These are phyloP conservation scores for Diaporthe eres DNA, from an alignment of 2,329 filamentous ascomycete species.

Conservation along the genomic window DNA sequence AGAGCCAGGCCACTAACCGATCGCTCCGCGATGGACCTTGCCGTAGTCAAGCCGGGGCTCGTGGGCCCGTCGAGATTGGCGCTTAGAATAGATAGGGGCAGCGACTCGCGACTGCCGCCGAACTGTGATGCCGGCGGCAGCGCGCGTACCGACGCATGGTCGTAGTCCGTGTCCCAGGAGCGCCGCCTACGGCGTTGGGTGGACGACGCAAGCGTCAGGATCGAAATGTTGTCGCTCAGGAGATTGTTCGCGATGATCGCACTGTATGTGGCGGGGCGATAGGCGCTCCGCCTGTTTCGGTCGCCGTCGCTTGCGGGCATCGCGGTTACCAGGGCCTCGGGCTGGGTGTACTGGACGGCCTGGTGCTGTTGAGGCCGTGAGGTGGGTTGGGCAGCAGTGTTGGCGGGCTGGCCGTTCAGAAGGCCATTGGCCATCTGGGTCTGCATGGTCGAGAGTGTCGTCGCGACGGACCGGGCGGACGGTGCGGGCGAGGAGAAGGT, in stretches of 20 bases:
- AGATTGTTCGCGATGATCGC: constrained; percentile 87
- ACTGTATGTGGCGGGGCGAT: constrained; percentile 79
- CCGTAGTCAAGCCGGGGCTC: constrained; percentile 68
- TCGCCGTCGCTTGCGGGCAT: constrained; percentile 66
- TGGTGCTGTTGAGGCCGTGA: constrained; percentile 54
- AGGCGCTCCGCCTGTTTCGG: constrained; percentile 48
- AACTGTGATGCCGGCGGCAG: constrained; percentile 83
- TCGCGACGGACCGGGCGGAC: constrained; percentile 84
- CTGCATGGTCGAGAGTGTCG: constrained; percentile 88
- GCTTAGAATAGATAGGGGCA: constrained; percentile 84
- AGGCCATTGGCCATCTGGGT: constrained; percentile 74
- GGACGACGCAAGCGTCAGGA: constrained; percentile 86
- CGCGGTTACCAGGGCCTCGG: constrained; percentile 76
- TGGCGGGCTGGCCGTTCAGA: constrained; percentile 52
- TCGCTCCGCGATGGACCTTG: constrained; percentile 51
- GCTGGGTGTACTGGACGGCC: constrained; percentile 74
- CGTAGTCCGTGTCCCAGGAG: constrained; percentile 82
- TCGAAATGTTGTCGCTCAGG: constrained; percentile 87
- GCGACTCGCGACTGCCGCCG: constrained; percentile 84
- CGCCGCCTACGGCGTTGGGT: constrained; percentile 83
- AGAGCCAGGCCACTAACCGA: constrained; percentile 76
- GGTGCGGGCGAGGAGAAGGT: constrained; percentile 88
- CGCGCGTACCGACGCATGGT: constrained; percentile 80
- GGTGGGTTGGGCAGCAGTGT: constrained; percentile 62
- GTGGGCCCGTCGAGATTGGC: constrained; percentile 72